Percentiles rank a stretch among this genome's conserved stretches.
phyloP scores from a whole-genome alignment of 129 eudicot genomes.

The Ambrosia artemisiifolia region DNA sequence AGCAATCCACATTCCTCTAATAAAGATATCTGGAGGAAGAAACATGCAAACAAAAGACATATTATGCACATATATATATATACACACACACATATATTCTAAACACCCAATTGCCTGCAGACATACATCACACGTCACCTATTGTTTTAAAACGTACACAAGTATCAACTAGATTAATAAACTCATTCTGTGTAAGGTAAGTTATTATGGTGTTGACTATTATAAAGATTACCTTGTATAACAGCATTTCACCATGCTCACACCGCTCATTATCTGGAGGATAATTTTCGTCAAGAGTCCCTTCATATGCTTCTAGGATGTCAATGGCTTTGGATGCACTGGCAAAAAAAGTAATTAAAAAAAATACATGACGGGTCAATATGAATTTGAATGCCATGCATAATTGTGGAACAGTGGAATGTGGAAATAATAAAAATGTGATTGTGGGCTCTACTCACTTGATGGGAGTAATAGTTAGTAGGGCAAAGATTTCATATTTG shows the following conservation, averaged over 20 bases:
- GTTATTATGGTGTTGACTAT: neutral
- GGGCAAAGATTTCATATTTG: neutral
- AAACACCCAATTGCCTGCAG: neutral
- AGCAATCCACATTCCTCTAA: constrained; percentile 78
- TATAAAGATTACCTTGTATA: constrained; percentile 63
- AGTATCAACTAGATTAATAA: neutral
- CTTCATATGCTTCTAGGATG: constrained; percentile 98
- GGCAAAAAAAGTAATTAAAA: neutral
- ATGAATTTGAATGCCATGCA: neutral
- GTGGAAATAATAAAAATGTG: neutral
- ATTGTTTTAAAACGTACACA: neutral
- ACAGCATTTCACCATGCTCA: constrained; percentile 94
- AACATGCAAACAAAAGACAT: constrained; percentile 4
- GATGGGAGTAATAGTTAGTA: neutral
- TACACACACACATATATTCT: constrained; percentile 11
- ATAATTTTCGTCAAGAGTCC: constrained; percentile 88
- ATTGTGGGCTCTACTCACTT: neutral
- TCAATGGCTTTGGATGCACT: constrained; percentile 93
- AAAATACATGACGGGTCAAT: neutral
- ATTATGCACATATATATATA: neutral
- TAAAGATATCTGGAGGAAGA: constrained; percentile 61
- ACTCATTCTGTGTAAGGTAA: neutral
- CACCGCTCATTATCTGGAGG: constrained; percentile 89
- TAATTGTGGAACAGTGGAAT: neutral
- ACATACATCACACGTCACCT: neutral